Evolutionary conservation across 768 basidiomycete genomes (phyloP).

Genomic region (Naganishia randhawae): DNA sequence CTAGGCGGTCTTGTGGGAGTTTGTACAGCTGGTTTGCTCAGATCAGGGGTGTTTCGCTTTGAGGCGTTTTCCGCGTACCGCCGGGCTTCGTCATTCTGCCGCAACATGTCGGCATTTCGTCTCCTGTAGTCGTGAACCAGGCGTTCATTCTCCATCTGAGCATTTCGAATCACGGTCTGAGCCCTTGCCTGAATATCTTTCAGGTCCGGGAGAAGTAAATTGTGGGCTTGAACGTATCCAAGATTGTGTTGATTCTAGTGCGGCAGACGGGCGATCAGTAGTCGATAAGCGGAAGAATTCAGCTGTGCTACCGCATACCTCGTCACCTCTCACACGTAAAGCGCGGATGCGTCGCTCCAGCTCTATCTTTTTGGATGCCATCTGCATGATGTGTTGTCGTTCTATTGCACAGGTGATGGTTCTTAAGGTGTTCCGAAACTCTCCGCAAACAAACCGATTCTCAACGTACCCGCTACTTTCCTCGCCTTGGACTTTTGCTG

Average conservation of each 20-base stretch:
- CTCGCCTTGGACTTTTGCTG: constrained; percentile 7
- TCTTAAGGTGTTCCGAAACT: background rate
- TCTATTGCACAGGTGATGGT: background rate
- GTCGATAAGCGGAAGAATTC: too few relatives aligned
- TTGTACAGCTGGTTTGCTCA: background rate
- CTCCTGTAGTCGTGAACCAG: constrained; percentile 1
- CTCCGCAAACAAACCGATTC: background rate
- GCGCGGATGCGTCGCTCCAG: constrained; percentile 1
- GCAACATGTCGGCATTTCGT: constrained; percentile 11
- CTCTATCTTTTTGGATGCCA: background rate
- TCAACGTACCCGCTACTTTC: constrained; percentile 2
- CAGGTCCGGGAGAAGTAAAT: constrained; percentile 2
- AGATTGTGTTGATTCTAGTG: background rate
- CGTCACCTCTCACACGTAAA: constrained; percentile 21
- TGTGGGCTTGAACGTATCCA: constrained; percentile 15
- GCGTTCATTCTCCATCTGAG: constrained; percentile 13
- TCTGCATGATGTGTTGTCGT: background rate
- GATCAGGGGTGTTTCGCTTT: background rate
- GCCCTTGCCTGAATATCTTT: background rate
- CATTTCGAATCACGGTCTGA: background rate
- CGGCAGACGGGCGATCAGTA: background rate
- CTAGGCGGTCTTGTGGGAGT: background rate
- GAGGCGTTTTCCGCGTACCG: background rate
- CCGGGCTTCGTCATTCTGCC: constrained; percentile 11
- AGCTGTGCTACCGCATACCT: background rate